Percentiles rank a stretch among this genome's conserved stretches.
Conservation (phyloP, 148 eudicot genomes). For the Hydrangea macrophylla region DNA sequence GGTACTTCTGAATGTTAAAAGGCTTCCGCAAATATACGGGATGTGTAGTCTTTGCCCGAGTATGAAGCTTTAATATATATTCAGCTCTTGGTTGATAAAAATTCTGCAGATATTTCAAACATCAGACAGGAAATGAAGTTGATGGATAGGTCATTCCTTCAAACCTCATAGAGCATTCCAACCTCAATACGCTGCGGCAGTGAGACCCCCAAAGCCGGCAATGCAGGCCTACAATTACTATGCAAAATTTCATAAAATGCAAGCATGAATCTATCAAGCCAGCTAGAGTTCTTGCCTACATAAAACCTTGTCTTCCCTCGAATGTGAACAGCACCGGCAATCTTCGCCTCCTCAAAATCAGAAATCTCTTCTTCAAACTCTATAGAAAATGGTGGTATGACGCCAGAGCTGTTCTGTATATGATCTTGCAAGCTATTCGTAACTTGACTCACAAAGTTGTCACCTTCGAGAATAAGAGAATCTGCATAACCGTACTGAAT, state of each 20-base stretch:
- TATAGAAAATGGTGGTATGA: neutral
- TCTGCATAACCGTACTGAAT: constrained; percentile 68
- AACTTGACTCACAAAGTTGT: constrained; percentile 43
- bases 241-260: constrained; percentile 64
- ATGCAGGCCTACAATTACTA: constrained; percentile 55
- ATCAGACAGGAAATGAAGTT: neutral
- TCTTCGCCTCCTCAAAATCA: constrained; percentile 44
- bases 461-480: constrained; percentile 46
- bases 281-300: constrained; percentile 39
- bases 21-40: neutral
- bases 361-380: constrained; percentile 35
- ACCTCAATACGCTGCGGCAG: constrained; percentile 47
- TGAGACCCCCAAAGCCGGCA: constrained; percentile 53
- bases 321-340: constrained; percentile 55
- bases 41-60: neutral
- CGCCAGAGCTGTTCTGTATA: constrained; percentile 23
- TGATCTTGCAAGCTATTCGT: constrained; percentile 29
- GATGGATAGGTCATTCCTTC: neutral
- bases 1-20: neutral
- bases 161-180: constrained; percentile 58
- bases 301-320: constrained; percentile 68
- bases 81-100: no score
- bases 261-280: constrained; percentile 63
- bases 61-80: no score
- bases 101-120: neutral